Conservation (phyloP, 169 alveolate species). For the Babesia ovata region DNA sequence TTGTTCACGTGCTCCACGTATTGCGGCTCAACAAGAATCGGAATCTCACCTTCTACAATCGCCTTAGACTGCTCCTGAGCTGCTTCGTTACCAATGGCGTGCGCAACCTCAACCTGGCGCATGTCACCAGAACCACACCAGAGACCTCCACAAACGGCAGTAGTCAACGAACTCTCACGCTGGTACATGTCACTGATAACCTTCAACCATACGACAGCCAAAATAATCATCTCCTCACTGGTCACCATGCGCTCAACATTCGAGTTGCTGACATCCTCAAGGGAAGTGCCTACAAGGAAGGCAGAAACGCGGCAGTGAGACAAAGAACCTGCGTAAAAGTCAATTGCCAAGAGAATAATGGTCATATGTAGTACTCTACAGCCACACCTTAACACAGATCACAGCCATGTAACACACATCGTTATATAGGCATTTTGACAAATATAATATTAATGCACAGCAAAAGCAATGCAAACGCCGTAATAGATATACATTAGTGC, state of each 20-base stretch:
- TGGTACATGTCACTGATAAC: conserved; percentile 77
- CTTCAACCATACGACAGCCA: conserved; percentile 82
- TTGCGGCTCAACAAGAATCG: conserved; percentile 35
- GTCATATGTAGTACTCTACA: too few species aligned
- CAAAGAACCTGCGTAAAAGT: conserved; percentile 66
- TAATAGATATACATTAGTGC: too few species aligned
- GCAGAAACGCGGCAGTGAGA: conserved; percentile 65
- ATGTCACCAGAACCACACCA: background rate
- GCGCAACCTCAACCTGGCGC: conserved; percentile 17
- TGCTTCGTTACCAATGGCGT: conserved; percentile 1
- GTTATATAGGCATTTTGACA: too few species aligned
- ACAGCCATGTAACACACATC: too few species aligned
- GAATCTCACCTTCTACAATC: conserved; percentile 28
- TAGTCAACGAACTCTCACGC: background rate
- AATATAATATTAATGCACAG: too few species aligned
- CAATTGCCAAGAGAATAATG: too few species aligned
- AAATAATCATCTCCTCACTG: conserved; percentile 76
- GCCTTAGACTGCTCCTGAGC: background rate
- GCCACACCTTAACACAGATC: too few species aligned
- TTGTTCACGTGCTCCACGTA: conserved; percentile 41
- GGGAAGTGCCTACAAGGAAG: conserved; percentile 65
- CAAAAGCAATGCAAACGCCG: too few species aligned
- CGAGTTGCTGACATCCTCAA: conserved; percentile 65
- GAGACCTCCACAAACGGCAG: background rate
- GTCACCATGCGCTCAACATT: conserved; percentile 71